Base-by-base conservation (phyloP, 2,329 filamentous ascomycete species). In the Aspergillus pseudonomiae region DNA sequence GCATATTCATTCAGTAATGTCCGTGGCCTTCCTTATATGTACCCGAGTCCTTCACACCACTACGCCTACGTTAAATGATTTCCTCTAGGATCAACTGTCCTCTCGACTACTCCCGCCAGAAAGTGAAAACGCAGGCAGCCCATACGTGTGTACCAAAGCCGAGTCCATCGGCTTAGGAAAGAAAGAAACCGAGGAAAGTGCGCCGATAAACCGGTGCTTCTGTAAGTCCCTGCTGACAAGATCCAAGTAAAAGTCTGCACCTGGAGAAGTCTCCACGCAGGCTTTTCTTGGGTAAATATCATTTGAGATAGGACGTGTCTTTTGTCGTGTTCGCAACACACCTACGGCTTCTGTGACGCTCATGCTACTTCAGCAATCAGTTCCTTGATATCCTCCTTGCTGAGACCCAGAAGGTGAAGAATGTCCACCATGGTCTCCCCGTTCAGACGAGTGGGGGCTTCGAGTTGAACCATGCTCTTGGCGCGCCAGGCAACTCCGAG, bases 401-500 rank as follows among this genome's bases (percentile, higher is more conserved):
- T 79, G 56, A 86, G 73, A 3, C 87, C 87, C 34, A 89, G 77
- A 30, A 89, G 74, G 74, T 87, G 85, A 59, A 88, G 75, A 59
- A 89, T 75, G 74, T 89, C 86, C 53, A 83, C 74, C 74, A 89
- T 78, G 64, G 79, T 86, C 69, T 83, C 80, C 12, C 82, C 83
- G 70, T 89, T 89, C 66, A 89, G 70, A 59, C 85, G 80, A 24
- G 84, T 82, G 1, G 88, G 87, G 14, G 88, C 88, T 67, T 85
- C 82, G 66, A 83, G 78, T 74, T 89, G 88, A 50, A 90, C 88
- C 73, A 84, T 88, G 56, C 82, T 83, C 79, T 90, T 90, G 34
- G 88, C 88, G 66, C 86, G 84, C 78, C 87, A 89, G 9, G 88
- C 88, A 9, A 89, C 82, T 11, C 88, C 88, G 50, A 89, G 72